Percentiles rank a stretch among this genome's conserved stretches.
Evolutionary conservation across 208 protist species (phyloP).

Genomic region (Crithidia acanthocephali): DNA sequence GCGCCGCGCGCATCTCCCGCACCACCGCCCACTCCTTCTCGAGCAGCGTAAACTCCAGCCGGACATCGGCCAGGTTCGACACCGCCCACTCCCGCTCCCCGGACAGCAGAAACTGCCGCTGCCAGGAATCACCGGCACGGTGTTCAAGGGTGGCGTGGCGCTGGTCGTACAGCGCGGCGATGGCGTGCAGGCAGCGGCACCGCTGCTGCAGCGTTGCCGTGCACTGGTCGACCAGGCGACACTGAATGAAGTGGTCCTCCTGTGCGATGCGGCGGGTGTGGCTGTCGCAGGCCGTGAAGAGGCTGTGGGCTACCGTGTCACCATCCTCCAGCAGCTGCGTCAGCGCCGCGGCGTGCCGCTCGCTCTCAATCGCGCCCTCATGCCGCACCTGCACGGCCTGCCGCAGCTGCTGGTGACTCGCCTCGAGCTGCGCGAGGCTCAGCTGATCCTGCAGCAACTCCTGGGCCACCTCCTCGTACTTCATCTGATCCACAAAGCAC

Average conservation of each 20-base stretch:
- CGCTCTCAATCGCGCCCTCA: conserved; percentile 35
- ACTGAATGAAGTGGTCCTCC: conserved; percentile 66
- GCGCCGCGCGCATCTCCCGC: conserved; percentile 31
- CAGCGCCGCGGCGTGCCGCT: conserved; percentile 28
- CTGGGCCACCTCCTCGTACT: conserved; percentile 64
- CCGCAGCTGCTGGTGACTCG: conserved; percentile 62
- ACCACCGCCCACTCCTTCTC: conserved; percentile 50
- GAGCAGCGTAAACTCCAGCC: conserved; percentile 46
- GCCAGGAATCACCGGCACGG: conserved; percentile 40
- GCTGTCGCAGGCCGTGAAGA: conserved; percentile 62
- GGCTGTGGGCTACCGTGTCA: conserved; percentile 34
- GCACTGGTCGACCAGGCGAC: conserved; percentile 47
- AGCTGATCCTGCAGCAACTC: conserved; percentile 63
- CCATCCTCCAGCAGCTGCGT: conserved; percentile 40
- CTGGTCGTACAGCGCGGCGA: conserved; percentile 60
- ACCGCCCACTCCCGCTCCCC: conserved; percentile 69
- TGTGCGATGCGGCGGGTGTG: conserved; percentile 43
- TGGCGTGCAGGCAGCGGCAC: conserved; percentile 61
- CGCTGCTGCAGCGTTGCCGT: conserved; percentile 56
- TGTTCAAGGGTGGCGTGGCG: conserved; percentile 48
- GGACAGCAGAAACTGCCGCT: conserved; percentile 71
- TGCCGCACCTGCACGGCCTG: conserved; percentile 37
- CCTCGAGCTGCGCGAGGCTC: conserved; percentile 57
- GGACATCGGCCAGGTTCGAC: conserved; percentile 63
- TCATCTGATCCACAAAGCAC: conserved; percentile 69